phyloP scores from a whole-genome alignment of 768 basidiomycete genomes.

The Hypholoma fasciculare region DNA sequence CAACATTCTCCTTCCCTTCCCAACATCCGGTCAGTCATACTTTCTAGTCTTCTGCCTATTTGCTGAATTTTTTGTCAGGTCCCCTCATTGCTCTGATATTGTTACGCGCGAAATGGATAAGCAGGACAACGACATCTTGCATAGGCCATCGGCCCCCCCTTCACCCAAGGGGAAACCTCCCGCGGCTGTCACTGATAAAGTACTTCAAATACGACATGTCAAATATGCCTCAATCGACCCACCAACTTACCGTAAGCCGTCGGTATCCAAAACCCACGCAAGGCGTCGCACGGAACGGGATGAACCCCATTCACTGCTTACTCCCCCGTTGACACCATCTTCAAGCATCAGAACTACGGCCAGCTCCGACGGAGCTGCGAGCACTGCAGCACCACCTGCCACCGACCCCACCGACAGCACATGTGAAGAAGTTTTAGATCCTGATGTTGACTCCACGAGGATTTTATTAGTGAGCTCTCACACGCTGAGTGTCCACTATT shows the following conservation, averaged over 20 bases:
- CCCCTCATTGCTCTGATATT: slow-evolving; percentile 47
- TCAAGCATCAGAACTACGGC: slow-evolving; percentile 45
- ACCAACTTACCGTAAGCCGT: slow-evolving; percentile 13
- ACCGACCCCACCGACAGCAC: slow-evolving; percentile 22
- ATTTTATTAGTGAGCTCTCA: slow-evolving; percentile 32
- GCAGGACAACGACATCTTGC: slow-evolving; percentile 24
- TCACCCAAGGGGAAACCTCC: slow-evolving; percentile 17
- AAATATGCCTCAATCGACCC: slow-evolving; percentile 24
- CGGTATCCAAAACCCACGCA: slow-evolving; percentile 25
- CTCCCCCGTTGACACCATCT: slow-evolving; percentile 72
- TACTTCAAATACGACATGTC: slow-evolving; percentile 12
- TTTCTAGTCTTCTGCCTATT: slow-evolving; percentile 4
- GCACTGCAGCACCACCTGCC: slow-evolving; percentile 8
- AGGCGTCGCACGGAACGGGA: slow-evolving; percentile 37
- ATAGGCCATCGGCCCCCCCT: slow-evolving; percentile 36
- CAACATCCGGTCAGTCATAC: slow-evolving; percentile 55
- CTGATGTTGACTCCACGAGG: slow-evolving; percentile 31
- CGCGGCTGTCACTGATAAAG: slow-evolving; percentile 4
- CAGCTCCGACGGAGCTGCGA: slow-evolving; percentile 30
- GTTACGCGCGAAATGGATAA: slow-evolving; percentile 28
- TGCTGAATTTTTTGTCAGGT: slow-evolving; percentile 29
- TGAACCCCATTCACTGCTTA: slow-evolving; percentile 43
- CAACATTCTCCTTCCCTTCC: slow-evolving; percentile 72
- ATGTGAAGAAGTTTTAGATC: slow-evolving; percentile 21
- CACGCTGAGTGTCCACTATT: too few species aligned